Evolutionary conservation across 1,284 basidiomycete species (phyloP).

Genomic region (Ganoderma sinense): DNA sequence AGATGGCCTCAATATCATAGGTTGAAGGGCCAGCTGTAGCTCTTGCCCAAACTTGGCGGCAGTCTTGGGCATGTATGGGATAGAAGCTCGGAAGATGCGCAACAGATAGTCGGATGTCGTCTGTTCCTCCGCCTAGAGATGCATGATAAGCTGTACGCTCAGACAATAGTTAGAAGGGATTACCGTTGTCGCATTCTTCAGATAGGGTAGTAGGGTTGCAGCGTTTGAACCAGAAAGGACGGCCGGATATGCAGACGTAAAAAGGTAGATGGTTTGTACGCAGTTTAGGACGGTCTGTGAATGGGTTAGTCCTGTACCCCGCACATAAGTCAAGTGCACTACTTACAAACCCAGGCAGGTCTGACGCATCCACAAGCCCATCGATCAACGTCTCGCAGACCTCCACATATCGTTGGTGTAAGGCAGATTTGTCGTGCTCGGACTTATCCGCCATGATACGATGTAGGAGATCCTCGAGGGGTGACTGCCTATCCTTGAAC

Average conservation of each 20-base stretch:
- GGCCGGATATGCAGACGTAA: constrained; percentile 82
- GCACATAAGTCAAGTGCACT: not conserved
- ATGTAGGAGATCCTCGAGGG: constrained; percentile 85
- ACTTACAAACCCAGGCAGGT: constrained; percentile 80
- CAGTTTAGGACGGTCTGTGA: constrained; percentile 80
- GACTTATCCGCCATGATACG: constrained; percentile 76
- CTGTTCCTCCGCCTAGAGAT: constrained; percentile 79
- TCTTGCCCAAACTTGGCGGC: constrained; percentile 87
- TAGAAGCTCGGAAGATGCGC: constrained; percentile 85
- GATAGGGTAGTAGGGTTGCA: constrained; percentile 84
- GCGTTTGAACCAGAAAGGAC: constrained; percentile 85
- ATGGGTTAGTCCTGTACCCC: constrained; percentile 21
- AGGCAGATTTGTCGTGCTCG: constrained; percentile 52
- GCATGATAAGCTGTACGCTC: not conserved
- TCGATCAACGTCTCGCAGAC: constrained; percentile 89
- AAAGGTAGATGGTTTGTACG: constrained; percentile 84
- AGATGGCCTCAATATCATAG: constrained; percentile 87
- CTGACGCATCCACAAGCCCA: constrained; percentile 85
- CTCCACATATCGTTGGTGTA: constrained; percentile 74
- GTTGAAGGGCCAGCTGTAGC: constrained; percentile 81
- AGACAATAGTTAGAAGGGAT: not conserved
- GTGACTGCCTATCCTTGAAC: constrained; percentile 84
- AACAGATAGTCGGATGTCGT: constrained; percentile 84
- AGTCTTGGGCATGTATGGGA: constrained; percentile 90
- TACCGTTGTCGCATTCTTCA: constrained; percentile 83